Percentiles rank a stretch among this genome's conserved stretches.
Conservation (phyloP, 495 filamentous ascomycete species). For the Chaetomium tenue region DNA sequence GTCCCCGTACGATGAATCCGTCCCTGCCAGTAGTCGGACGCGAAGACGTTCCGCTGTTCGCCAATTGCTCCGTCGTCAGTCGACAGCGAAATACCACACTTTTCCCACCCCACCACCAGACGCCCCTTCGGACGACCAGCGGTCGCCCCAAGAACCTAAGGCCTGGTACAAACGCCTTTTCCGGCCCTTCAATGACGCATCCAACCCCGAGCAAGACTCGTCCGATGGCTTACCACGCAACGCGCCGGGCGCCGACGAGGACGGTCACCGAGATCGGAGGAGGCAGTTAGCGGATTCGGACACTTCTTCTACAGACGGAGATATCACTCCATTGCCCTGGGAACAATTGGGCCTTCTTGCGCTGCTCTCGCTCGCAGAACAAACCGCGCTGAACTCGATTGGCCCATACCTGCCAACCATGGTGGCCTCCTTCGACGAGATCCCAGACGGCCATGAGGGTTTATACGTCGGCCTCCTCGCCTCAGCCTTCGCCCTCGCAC, state of each 20-base stretch:
- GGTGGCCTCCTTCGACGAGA: constrained; percentile 80
- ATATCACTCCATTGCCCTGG: constrained; percentile 69
- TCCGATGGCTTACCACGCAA: not conserved
- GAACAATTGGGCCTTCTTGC: constrained; percentile 82
- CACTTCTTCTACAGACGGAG: constrained; percentile 29
- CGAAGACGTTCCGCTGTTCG: constrained; percentile 23
- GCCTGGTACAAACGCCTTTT: constrained; percentile 17
- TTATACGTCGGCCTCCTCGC: constrained; percentile 89
- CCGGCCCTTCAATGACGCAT: constrained; percentile 17
- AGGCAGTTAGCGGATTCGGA: too few species aligned
- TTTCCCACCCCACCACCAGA: constrained; percentile 88
- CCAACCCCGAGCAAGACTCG: constrained; percentile 16
- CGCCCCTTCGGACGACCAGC: constrained; percentile 48
- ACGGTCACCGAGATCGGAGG: not conserved
- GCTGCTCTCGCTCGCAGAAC: constrained; percentile 84
- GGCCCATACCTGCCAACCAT: constrained; percentile 95
- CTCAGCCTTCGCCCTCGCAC: constrained; percentile 85
- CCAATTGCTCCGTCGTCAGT: constrained; percentile 51
- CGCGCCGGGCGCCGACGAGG: not conserved
- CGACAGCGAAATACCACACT: constrained; percentile 85
- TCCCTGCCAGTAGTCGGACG: constrained; percentile 13
- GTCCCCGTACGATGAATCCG: constrained; percentile 26
- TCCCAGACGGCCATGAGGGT: constrained; percentile 67
- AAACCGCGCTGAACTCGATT: constrained; percentile 94
- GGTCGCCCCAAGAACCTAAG: not conserved